Evolutionary conservation across 331 rosid genomes (phyloP).

Genomic region (Stylosanthes scabra): DNA sequence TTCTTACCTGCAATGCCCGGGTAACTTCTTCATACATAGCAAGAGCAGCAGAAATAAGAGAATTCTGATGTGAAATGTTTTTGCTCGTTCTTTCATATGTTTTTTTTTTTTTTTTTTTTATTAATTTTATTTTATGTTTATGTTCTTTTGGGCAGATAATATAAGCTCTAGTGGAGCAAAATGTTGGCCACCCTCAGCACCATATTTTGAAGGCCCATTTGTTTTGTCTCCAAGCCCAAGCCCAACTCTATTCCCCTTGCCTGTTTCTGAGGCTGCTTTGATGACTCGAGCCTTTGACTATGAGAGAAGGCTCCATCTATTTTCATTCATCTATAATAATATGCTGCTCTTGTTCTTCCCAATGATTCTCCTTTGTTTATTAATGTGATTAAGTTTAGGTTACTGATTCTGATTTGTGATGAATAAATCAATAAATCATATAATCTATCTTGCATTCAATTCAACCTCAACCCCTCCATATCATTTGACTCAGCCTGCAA

Average conservation of each 20-base stretch:
- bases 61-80: neutral
- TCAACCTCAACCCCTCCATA: too few relatives aligned
- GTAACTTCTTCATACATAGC: constrained; percentile 19
- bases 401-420: neutral
- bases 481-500: too few relatives aligned
- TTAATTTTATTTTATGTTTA: too few relatives aligned
- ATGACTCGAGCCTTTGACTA: neutral
- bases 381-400: constrained; percentile 18
- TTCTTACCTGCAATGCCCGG: constrained; percentile 44
- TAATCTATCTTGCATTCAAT: too few relatives aligned
- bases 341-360: constrained; percentile 6
- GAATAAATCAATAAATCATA: too few relatives aligned
- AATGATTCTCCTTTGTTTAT: constrained; percentile 21
- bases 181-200: constrained; percentile 22
- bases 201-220: constrained; percentile 17
- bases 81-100: neutral
- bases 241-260: constrained; percentile 36
- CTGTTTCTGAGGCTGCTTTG: constrained; percentile 23
- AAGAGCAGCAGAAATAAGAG: neutral
- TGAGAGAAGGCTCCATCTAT: constrained; percentile 3
- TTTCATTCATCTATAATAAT: neutral
- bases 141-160: constrained; percentile 33
- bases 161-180: constrained; percentile 23
- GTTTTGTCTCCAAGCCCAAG: constrained; percentile 38
- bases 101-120: neutral